These are phyloP conservation scores for Arthrobotrys sphaeroides DNA, from an alignment of 2,329 filamentous ascomycete genomes.

Conservation along the genomic window DNA sequence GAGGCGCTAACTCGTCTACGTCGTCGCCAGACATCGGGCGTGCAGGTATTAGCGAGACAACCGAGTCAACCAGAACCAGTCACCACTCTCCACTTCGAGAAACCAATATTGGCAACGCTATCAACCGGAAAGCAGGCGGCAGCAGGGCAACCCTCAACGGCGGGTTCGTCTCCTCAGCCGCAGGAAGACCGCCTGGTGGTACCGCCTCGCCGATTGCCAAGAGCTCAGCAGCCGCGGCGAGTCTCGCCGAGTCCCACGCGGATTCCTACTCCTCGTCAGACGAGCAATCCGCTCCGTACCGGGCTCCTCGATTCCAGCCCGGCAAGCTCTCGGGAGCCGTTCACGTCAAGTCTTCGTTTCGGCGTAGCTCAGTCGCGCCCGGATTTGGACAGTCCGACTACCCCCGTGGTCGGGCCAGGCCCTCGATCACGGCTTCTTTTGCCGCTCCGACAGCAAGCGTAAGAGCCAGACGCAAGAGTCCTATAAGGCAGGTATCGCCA, in stretches of 20 bases:
- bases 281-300: conserved; percentile 51
- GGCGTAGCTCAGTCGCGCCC: conserved; percentile 51
- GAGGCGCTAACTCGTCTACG: conserved; percentile 54
- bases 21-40: conserved; percentile 51
- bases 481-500: conserved; percentile 61
- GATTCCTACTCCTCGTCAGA: conserved; percentile 55
- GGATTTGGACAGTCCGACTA: conserved; percentile 27
- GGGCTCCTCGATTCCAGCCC: conserved; percentile 52
- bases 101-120: conserved; percentile 49
- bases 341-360: conserved; percentile 52
- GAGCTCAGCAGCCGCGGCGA: conserved; percentile 36
- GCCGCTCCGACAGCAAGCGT: conserved; percentile 55
- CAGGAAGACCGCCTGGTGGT: conserved; percentile 33
- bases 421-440: conserved; percentile 54
- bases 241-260: conserved; percentile 52
- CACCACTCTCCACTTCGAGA: conserved; percentile 50
- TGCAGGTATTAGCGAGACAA: conserved; percentile 32
- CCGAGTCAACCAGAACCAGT: background rate
- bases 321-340: conserved; percentile 48
- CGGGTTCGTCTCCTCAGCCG: conserved; percentile 8
- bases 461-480: conserved; percentile 60
- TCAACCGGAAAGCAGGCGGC: conserved; percentile 37
- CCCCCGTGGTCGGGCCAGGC: conserved; percentile 24
- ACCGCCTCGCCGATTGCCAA: conserved; percentile 50
- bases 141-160: conserved; percentile 20